A percentile compares a stretch with the other conserved stretches of the same genome.
These are phyloP conservation scores for Ascochyta viciae-villosae DNA, from an alignment of 2,329 filamentous ascomycete species.

Conservation along the genomic window DNA sequence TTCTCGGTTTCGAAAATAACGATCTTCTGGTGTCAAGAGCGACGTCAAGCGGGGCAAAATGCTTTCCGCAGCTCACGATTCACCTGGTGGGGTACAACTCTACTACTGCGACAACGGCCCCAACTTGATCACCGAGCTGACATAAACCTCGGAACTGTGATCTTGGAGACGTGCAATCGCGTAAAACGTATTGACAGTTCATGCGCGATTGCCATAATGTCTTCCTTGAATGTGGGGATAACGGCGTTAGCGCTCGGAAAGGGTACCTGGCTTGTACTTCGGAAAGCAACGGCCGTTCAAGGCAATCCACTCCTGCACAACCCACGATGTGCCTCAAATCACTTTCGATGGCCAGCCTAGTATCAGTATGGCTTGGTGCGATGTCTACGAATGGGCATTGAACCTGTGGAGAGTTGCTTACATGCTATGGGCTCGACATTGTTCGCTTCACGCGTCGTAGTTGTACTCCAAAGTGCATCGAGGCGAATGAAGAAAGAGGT, in stretches of 20 bases:
- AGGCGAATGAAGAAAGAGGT: background rate
- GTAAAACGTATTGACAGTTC: background rate
- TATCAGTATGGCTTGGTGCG: too few relatives aligned
- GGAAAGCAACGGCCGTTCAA: background rate
- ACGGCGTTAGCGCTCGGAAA: conserved; percentile 5
- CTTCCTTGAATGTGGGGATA: background rate
- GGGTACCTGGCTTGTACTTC: background rate
- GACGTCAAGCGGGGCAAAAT: conserved; percentile 6
- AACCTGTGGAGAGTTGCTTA: background rate
- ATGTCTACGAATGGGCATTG: background rate
- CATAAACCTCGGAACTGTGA: background rate
- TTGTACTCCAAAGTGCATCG: too few relatives aligned
- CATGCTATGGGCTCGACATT: too few relatives aligned
- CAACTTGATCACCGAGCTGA: background rate
- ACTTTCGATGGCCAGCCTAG: background rate
- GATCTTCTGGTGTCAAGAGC: background rate
- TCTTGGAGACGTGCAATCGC: background rate
- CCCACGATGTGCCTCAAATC: background rate
- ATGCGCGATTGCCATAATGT: background rate
- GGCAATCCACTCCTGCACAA: background rate
- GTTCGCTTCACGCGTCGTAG: too few relatives aligned
- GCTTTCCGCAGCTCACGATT: conserved; percentile 5
- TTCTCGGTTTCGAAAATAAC: background rate
- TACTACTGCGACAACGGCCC: background rate
- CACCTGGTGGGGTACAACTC: background rate